Evolutionary conservation across 2,329 filamentous ascomycete genomes (phyloP), one percentile per base, ranked within the genome.

Genomic region (Albifimbria verrucaria): DNA sequence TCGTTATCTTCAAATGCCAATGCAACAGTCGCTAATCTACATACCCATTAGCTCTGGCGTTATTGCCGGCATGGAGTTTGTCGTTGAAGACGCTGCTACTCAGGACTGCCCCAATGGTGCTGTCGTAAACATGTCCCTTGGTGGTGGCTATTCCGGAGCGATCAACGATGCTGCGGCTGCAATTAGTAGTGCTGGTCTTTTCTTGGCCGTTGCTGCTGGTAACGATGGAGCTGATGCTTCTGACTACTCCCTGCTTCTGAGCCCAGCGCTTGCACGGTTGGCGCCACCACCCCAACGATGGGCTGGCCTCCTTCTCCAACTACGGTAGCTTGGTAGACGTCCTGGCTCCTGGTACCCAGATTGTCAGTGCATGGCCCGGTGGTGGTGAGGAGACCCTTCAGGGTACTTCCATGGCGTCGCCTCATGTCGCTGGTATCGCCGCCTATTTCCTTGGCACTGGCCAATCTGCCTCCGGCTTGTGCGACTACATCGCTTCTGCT

Each of bases 91-190:
- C 58, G 59, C 68, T 18, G 48, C 64, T 51, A 64, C 57, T 2
- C 68, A 69, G 54, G 66, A 56, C 59, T 77, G 75, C 67, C 65
- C 69, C 57, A 72, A 68, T 44, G 75, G 76, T 23, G 68, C 73
- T 39, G 79, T 83, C 17, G 75, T 78, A 60, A 81, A 78, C 70
- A 81, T 84, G 80, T 81, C 78, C 17, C 75, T 85, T 4, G 80
- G 81, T 10, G 80, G 80, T 17, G 49, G 60, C 52, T 67, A 59
- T 54, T 78, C 77, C 3, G 53, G 68, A 2, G 64, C 79, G 11
- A 60, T 82, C 57, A 84, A 83, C 72, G 65, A 62, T 18, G 80
- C 80, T 9, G 78, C 81, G 9, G 71, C 70, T 24, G 68, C 67
- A 51, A 70, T 80, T 23, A 70, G 78, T 57, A 59, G 58, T 7